Evolutionary conservation across 2,329 filamentous ascomycete genomes (phyloP), one percentile per base, ranked within the genome.

Genomic region (Boeremia exigua): DNA sequence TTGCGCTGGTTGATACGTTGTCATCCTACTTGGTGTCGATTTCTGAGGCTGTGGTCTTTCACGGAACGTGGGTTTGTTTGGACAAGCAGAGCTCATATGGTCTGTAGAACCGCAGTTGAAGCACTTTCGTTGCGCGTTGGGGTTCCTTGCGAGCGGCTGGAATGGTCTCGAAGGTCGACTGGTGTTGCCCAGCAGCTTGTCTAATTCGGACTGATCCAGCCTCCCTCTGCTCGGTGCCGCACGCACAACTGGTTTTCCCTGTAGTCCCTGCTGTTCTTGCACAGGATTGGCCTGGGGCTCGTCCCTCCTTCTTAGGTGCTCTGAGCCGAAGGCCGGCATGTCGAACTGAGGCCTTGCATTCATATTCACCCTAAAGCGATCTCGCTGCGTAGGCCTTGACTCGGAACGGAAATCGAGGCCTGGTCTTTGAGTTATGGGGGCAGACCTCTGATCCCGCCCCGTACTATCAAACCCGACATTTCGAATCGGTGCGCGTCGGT

Each of bases 361-460:
- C 66, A 72, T 71, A n/a, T 71, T 72, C 44, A 72, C 66, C n/a
- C 58, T 64, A 48, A 65, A 72, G 25, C 66, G 62, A 28, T 42
- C 60, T 37, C 59, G 59, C 36, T 56, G 58, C 5, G 58, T 36
- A 11, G 54, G 37, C 17, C 58, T 33, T 44, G 51, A 29, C 2
- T 49, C 37, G 34, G 34, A 53, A 27, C 40, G 37, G 12, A 39
- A 28, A 17, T 51, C 39, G 19, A 37, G 39, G 29, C 36, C 43
- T 8, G 25, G 10, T 23, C 45, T 46, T 14, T 58, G 57, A 32
- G 29, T 32, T 5, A 46, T 30, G 30, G 59, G 59, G 12, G 19
- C 19, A 23, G 54, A 27, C 9, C 64, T 59, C 57, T 64, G 60
- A 46, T 59, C 63, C 27, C 62, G 67, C 2, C 53, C 62, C 9